These are phyloP conservation scores for Oidiodendron maius DNA, from an alignment of 495 filamentous ascomycete species.

Conservation along the genomic window DNA sequence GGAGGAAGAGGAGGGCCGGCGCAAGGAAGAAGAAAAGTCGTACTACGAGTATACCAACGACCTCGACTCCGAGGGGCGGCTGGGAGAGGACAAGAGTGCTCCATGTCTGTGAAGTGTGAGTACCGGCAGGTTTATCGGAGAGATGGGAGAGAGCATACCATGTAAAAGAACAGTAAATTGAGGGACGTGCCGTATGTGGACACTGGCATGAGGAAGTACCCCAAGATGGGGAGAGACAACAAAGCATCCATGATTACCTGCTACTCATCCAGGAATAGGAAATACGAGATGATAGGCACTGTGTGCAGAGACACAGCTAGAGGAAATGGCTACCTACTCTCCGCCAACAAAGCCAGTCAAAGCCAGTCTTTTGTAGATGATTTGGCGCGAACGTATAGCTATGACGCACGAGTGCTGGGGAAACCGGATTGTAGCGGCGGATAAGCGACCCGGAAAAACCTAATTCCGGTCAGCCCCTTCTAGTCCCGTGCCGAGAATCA, in stretches of 20 bases:
- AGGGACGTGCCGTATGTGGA: constrained; percentile 70
- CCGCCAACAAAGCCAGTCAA: too few relatives aligned
- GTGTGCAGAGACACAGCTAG: too few relatives aligned
- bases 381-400: too few relatives aligned
- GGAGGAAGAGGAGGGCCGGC: constrained; percentile 67
- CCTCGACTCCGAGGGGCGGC: constrained; percentile 67
- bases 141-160: constrained; percentile 24
- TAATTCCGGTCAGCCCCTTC: too few relatives aligned
- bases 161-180: constrained; percentile 85
- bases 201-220: constrained; percentile 48
- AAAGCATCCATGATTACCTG: constrained; percentile 51
- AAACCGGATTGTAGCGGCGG: too few relatives aligned
- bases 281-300: too few relatives aligned
- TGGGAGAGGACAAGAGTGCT: constrained; percentile 75
- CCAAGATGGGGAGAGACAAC: constrained; percentile 65
- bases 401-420: too few relatives aligned
- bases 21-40: constrained; percentile 68
- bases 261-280: too few relatives aligned
- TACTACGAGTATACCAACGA: constrained; percentile 59
- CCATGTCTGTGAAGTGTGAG: constrained; percentile 51
- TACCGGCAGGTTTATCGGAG: background rate
- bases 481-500: too few relatives aligned
- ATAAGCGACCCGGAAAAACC: too few relatives aligned
- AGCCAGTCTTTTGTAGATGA: too few relatives aligned
- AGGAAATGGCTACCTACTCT: too few relatives aligned